These are phyloP conservation scores for Crassisporium funariophilum DNA, from an alignment of 768 basidiomycete genomes.

Conservation along the genomic window DNA sequence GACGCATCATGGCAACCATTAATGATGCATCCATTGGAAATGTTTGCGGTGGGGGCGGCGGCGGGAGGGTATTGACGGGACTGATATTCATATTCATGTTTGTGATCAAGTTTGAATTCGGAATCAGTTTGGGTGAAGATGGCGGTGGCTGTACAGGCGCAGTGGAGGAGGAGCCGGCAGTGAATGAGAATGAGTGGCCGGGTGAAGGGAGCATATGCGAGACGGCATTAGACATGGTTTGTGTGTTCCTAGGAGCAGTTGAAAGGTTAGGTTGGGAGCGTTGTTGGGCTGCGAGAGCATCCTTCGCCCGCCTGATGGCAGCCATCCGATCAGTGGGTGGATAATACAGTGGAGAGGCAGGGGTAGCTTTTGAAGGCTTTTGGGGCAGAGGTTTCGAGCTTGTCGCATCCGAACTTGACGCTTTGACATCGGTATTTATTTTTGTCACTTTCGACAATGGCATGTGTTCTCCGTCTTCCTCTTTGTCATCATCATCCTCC, in stretches of 20 bases:
- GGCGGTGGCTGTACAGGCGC: not conserved
- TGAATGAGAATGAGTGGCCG: conserved; percentile 21
- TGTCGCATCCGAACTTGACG: conserved; percentile 8
- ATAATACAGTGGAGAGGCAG: not conserved
- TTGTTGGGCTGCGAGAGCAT: conserved; percentile 13
- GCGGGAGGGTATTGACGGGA: not conserved
- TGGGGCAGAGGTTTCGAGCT: not conserved
- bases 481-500: conserved; percentile 6
- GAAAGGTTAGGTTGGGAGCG: conserved; percentile 1
- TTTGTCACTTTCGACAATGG: conserved; percentile 14
- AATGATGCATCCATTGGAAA: conserved; percentile 3
- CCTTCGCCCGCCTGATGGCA: conserved; percentile 25
- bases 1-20: conserved; percentile 12
- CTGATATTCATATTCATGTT: not conserved
- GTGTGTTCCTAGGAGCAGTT: conserved; percentile 1
- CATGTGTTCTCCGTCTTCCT: conserved; percentile 12
- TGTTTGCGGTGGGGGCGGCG: not conserved
- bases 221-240: not conserved
- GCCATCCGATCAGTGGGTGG: conserved; percentile 23
- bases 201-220: conserved; percentile 29
- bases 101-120: not conserved
- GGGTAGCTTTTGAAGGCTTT: conserved; percentile 15
- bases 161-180: conserved; percentile 11
- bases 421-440: conserved; percentile 1
- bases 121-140: not conserved